Conservation (phyloP, 495 filamentous ascomycete species). For the Aspergillus asperescens region DNA sequence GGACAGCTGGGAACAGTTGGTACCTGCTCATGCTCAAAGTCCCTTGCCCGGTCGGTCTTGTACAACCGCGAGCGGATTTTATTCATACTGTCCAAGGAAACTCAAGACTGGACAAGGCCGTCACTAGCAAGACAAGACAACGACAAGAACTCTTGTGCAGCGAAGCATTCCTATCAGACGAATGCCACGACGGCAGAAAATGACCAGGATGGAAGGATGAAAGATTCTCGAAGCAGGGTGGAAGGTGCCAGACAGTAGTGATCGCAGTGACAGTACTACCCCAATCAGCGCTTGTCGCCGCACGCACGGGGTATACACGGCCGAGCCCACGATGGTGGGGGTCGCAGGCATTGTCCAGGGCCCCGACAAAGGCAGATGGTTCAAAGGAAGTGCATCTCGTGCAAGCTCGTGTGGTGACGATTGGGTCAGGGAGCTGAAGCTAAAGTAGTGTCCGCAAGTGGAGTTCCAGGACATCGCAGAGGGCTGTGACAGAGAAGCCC, state of each 20-base stretch:
- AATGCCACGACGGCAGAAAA: constrained; percentile 1
- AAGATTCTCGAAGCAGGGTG: no score
- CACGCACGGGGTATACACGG: no score
- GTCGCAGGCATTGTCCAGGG: no score
- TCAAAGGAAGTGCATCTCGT: no score
- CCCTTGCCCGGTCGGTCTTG: constrained; percentile 45
- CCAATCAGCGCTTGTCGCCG: no score
- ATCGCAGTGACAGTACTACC: no score
- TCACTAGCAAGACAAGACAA: not conserved
- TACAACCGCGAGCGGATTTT: constrained; percentile 40
- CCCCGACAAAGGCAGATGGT: no score
- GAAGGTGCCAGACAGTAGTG: no score
- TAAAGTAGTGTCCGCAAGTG: constrained; percentile 15
- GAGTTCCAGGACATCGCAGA: not conserved
- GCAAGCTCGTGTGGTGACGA: no score
- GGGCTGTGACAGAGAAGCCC: no score
- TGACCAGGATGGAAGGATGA: not conserved
- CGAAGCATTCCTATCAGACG: constrained; percentile 1
- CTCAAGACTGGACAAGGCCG: no score
- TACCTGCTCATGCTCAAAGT: constrained; percentile 48
- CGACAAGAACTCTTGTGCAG: not conserved
- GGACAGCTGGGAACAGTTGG: not conserved
- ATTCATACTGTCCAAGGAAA: constrained; percentile 22
- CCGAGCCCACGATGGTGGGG: no score
- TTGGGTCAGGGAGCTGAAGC: not conserved